These are phyloP conservation scores for Aspergillus diversus DNA, from an alignment of 495 filamentous ascomycete species.

Conservation along the genomic window DNA sequence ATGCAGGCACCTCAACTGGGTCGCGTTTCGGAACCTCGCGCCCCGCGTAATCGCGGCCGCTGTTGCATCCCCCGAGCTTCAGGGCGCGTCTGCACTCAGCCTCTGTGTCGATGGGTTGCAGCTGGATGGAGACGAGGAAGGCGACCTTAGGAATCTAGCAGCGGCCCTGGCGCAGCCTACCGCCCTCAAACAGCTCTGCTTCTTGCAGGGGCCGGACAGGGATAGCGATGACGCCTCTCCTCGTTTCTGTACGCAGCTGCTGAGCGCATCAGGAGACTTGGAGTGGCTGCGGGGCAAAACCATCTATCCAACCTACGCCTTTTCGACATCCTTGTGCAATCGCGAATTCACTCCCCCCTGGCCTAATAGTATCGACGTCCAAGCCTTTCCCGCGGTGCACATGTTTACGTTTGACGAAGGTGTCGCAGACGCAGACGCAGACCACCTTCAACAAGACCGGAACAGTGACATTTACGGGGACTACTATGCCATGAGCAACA, in stretches of 20 bases:
- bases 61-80: constrained; percentile 21
- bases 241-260: constrained; percentile 15
- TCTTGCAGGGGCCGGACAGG: constrained; percentile 21
- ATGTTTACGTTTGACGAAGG: constrained; percentile 24
- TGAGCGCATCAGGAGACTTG: constrained; percentile 16
- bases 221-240: constrained; percentile 19
- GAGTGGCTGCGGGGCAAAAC: constrained; percentile 20
- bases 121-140: too few species aligned
- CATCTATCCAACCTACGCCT: constrained; percentile 23
- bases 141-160: constrained; percentile 15
- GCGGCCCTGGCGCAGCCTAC: constrained; percentile 20
- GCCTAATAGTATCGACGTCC: neutral
- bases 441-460: constrained; percentile 11
- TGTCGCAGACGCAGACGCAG: constrained; percentile 12
- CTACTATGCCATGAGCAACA: constrained; percentile 23
- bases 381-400: constrained; percentile 12
- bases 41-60: constrained; percentile 20
- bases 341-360: constrained; percentile 10
- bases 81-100: constrained; percentile 24
- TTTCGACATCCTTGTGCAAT: constrained; percentile 16
- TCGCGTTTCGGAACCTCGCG: constrained; percentile 19
- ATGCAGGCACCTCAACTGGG: constrained; percentile 24
- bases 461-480: constrained; percentile 6
- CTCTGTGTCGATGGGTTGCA: constrained; percentile 22
- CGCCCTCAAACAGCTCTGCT: constrained; percentile 23